Percentiles rank a stretch among this genome's conserved stretches.
phyloP scores from a whole-genome alignment of 1,139 yeast genomes.

The Candida freyschussii region DNA sequence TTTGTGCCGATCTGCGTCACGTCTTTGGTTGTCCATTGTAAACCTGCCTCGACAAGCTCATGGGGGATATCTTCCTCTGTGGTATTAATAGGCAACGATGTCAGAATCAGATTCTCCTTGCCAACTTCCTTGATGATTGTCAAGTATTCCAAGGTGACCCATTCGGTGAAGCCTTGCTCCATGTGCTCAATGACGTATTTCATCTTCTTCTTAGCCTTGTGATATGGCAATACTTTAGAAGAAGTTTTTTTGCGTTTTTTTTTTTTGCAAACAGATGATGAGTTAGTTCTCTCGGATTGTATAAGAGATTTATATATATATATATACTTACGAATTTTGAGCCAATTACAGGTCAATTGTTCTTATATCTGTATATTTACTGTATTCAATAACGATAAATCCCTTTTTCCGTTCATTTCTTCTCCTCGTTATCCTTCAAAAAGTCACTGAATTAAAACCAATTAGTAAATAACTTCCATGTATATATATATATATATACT shows the following conservation, averaged over 20 bases:
- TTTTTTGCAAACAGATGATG: too few relatives aligned
- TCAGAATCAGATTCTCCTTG: conserved; percentile 61
- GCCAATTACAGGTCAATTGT: too few relatives aligned
- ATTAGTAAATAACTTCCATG: neutral
- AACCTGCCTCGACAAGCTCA: conserved; percentile 53
- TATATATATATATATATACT: neutral
- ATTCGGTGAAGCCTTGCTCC: conserved; percentile 95
- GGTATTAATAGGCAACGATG: conserved; percentile 68
- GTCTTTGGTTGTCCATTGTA: conserved; percentile 80
- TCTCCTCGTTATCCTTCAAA: conserved; percentile 18
- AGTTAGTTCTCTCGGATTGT: too few relatives aligned
- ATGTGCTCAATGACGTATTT: conserved; percentile 93
- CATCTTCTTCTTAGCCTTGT: conserved; percentile 40
- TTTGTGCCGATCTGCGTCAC: conserved; percentile 43
- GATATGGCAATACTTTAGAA: too few relatives aligned
- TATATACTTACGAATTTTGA: too few relatives aligned
- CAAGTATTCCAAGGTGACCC: conserved; percentile 87
- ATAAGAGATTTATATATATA: too few relatives aligned
- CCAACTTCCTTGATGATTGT: conserved; percentile 85
- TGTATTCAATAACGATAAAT: too few relatives aligned
- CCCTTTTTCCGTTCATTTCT: conserved; percentile 10
- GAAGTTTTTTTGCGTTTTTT: too few relatives aligned
- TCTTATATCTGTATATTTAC: too few relatives aligned
- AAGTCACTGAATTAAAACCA: conserved; percentile 11
- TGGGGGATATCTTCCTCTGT: conserved; percentile 62